Conservation (phyloP, 208 protist species). For the Leishmania tropica region DNA sequence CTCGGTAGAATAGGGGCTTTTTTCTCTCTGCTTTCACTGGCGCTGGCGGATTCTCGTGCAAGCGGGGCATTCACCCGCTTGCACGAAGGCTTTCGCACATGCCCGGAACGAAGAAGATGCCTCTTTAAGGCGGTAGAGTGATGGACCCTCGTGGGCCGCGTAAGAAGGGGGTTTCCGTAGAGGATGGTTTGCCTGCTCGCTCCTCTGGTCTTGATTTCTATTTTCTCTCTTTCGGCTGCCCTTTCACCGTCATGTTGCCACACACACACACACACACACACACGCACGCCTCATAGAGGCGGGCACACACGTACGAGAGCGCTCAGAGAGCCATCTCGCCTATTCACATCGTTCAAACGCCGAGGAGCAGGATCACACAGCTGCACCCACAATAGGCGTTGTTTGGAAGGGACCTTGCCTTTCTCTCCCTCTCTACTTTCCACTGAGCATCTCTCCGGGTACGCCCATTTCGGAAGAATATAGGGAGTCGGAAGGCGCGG, state of each 20-base stretch:
- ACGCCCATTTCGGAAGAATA: not conserved
- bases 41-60: not conserved
- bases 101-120: not conserved
- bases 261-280: too few relatives aligned
- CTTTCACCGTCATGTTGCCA: not conserved
- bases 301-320: not conserved
- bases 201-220: not conserved
- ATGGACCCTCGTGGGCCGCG: not conserved
- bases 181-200: not conserved
- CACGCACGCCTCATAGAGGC: not conserved
- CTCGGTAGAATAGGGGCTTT: too few relatives aligned
- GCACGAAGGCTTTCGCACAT: not conserved
- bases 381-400: not conserved
- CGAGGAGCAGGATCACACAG: not conserved
- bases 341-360: not conserved
- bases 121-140: not conserved
- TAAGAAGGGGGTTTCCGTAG: not conserved
- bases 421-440: not conserved
- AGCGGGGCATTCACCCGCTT: not conserved
- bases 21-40: not conserved
- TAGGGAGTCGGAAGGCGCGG: not conserved
- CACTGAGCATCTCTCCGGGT: not conserved
- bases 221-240: not conserved
- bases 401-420: not conserved
- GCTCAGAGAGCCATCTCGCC: not conserved